Evolutionary conservation across 2,329 filamentous ascomycete genomes (phyloP), one percentile per base, ranked within the genome.

Genomic region (Onygenales sp.): DNA sequence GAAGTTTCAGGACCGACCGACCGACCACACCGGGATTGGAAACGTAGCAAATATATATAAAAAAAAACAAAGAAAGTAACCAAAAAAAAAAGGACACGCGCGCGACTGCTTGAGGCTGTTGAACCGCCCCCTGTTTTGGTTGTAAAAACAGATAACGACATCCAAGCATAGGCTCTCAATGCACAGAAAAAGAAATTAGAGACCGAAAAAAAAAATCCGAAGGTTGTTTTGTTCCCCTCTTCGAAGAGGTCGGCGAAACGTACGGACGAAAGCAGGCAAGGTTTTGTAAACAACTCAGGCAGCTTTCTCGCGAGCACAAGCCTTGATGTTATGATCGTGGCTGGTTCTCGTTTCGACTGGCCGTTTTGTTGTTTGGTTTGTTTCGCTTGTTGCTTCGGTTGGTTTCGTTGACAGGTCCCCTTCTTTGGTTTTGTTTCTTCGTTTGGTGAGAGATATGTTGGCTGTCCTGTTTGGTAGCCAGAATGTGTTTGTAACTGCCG

Each of bases 91-190:
- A 13, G 17, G 21, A 39, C 8, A 17, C 8, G 3, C 10, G 9
- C 47, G 5, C 48, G 9, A 39, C 14, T 33, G n/a, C 50, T 81
- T 84, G 64, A 66, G 64, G 60, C 60, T 67, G 84, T 88, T 87
- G 84, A 87, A 85, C 82, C 84, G 77, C 75, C 74, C 61, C 61
- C 79, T 84, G 82, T 86, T 87, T 88, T 87, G 81, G 84, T 89
- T 88, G 83, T 78, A 85, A 87, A 88, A 88, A 86, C 82, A 85
- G 78, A 3, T 27, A 80, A 81, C 85, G 79, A 82, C 81, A 79
- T 81, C 78, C 82, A 82, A 81, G 74, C 77, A 76, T 54, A 58
- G 46, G 75, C 78, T 43, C 76, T 78, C 80, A 79, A 84, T 79
- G 79, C 81, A 81, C 41, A 51, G 43, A 52, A 46, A 32, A 46